phyloP scores from a whole-genome alignment of 1,284 basidiomycete species.

The Apiotrichum sp. region DNA sequence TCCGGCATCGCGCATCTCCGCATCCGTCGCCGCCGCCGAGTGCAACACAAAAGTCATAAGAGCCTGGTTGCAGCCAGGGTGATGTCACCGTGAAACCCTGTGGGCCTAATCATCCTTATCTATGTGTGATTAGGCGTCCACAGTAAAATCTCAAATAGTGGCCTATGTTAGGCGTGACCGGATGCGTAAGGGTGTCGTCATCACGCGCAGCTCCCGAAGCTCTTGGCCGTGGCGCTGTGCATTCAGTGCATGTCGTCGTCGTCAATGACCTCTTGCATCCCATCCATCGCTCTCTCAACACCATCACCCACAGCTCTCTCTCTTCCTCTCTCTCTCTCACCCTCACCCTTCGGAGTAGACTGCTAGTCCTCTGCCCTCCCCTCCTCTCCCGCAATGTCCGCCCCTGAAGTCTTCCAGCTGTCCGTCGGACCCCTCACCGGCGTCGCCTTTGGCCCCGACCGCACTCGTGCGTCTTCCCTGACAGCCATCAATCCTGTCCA shows the following conservation, averaged over 20 bases:
- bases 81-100: too few species aligned
- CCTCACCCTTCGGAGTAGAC: constrained; percentile 29
- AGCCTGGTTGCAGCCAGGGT: too few species aligned
- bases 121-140: too few species aligned
- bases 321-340: not conserved
- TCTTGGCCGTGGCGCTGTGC: too few species aligned
- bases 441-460: constrained; percentile 88
- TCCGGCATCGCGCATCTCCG: too few species aligned
- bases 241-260: not conserved
- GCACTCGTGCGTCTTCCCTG: constrained; percentile 58
- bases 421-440: constrained; percentile 78
- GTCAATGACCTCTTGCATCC: not conserved
- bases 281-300: not conserved
- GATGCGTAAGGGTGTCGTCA: too few species aligned
- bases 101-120: too few species aligned
- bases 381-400: constrained; percentile 55
- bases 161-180: too few species aligned
- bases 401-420: constrained; percentile 70
- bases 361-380: constrained; percentile 36
- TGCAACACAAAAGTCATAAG: too few species aligned
- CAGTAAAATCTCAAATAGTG: too few species aligned
- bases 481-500: not conserved
- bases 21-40: too few species aligned
- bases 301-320: not conserved
- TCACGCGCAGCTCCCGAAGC: too few species aligned